Conservation (phyloP, 768 basidiomycete genomes). For the Mycena pura region DNA sequence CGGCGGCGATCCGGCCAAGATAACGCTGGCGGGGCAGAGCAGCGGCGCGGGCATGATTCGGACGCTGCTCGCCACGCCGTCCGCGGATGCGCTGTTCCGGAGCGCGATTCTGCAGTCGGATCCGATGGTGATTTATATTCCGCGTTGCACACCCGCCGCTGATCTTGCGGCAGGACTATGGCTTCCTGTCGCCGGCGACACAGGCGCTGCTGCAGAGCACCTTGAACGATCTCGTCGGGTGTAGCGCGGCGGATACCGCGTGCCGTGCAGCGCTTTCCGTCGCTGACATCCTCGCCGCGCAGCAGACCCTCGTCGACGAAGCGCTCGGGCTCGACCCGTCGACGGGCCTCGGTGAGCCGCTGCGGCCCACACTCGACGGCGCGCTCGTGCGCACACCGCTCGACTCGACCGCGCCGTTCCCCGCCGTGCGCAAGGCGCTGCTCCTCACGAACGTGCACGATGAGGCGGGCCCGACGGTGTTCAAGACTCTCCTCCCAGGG, state of each 20-base stretch:
- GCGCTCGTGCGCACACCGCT: slow-evolving; percentile 68
- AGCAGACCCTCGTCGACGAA: slow-evolving; percentile 51
- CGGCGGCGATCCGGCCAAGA: slow-evolving; percentile 65
- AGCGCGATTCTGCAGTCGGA: slow-evolving; percentile 87
- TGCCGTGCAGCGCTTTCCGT: slow-evolving; percentile 62
- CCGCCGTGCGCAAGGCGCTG: slow-evolving; percentile 65
- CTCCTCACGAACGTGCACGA: slow-evolving; percentile 73
- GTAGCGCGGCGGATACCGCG: slow-evolving; percentile 48
- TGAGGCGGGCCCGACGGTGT: slow-evolving; percentile 73
- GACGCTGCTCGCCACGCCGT: slow-evolving; percentile 74
- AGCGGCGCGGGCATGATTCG: slow-evolving; percentile 80
- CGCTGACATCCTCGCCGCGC: slow-evolving; percentile 58
- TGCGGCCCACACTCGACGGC: slow-evolving; percentile 72
- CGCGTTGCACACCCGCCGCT: background rate
- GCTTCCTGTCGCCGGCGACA: slow-evolving; percentile 62
- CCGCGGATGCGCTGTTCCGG: slow-evolving; percentile 72
- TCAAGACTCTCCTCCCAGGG: slow-evolving; percentile 40
- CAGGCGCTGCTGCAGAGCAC: slow-evolving; percentile 60
- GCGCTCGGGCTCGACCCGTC: slow-evolving; percentile 57
- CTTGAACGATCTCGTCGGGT: slow-evolving; percentile 57
- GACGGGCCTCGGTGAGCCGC: slow-evolving; percentile 59
- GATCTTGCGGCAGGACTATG: slow-evolving; percentile 61
- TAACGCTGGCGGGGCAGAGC: slow-evolving; percentile 86
- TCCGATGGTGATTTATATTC: slow-evolving; percentile 73
- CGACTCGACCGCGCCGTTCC: slow-evolving; percentile 67